phyloP scores from a whole-genome alignment of 345 rosid species.

The Rhodamnia argentea region DNA sequence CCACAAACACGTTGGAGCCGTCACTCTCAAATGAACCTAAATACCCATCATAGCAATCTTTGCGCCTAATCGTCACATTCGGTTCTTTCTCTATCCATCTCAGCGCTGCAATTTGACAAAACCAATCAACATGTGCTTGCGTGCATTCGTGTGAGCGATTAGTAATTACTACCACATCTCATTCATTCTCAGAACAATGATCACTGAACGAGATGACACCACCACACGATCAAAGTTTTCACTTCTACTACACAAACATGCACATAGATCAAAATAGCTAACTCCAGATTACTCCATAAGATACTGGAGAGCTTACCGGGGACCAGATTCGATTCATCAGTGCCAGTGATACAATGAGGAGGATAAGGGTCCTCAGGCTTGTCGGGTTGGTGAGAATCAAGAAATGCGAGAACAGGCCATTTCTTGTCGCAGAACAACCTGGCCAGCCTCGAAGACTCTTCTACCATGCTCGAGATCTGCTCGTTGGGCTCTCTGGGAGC shows the following conservation, averaged over 20 bases:
- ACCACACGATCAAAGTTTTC: not conserved
- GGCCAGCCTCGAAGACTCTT: constrained; percentile 17
- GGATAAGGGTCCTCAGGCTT: constrained; percentile 34
- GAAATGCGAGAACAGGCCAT: constrained; percentile 24
- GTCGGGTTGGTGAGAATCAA: constrained; percentile 27
- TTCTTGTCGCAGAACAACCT: constrained; percentile 20
- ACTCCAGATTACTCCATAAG: not conserved
- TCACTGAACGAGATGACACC: not conserved
- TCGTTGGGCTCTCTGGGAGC: constrained; percentile 21
- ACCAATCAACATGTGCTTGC: not conserved
- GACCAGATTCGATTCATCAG: constrained; percentile 26
- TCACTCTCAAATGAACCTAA: constrained; percentile 40
- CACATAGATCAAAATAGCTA: not conserved
- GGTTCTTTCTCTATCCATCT: constrained; percentile 37
- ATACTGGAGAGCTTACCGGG: constrained; percentile 11
- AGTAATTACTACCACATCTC: not conserved
- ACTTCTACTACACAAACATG: not conserved
- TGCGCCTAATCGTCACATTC: constrained; percentile 29
- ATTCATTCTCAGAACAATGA: not conserved
- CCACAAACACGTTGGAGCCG: constrained; percentile 37
- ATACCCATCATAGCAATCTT: constrained; percentile 46
- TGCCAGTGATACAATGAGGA: constrained; percentile 25
- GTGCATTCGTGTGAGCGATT: not conserved
- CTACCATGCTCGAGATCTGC: constrained; percentile 20
- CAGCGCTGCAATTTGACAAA: constrained; percentile 13